phyloP scores from a whole-genome alignment of 2,329 filamentous ascomycete genomes.

The Teratosphaeria gauchensis region DNA sequence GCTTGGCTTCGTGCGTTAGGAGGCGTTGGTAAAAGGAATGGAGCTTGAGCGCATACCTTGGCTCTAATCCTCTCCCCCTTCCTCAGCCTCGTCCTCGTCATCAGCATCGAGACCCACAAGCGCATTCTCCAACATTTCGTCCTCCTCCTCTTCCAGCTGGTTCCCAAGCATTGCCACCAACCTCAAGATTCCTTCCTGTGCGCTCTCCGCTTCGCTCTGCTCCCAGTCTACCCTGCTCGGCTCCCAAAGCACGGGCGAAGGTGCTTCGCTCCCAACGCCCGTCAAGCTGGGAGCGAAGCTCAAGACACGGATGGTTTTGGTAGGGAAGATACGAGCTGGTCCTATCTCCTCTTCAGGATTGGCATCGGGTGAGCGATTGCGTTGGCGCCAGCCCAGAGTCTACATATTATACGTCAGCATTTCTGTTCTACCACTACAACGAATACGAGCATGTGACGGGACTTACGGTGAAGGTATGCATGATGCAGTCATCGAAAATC shows the following conservation, averaged over 20 bases:
- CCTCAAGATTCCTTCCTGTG: not conserved
- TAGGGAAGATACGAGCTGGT: slow-evolving; percentile 27
- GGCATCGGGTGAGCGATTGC: slow-evolving; percentile 2
- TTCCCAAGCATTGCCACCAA: not conserved
- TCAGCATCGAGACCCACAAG: not conserved
- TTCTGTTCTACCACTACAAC: too few relatives aligned
- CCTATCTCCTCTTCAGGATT: slow-evolving; percentile 7
- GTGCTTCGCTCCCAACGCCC: not conserved
- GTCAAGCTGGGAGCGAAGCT: slow-evolving; percentile 26
- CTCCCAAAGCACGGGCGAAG: not conserved
- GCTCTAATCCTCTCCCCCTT: not conserved
- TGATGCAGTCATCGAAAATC: slow-evolving; percentile 38
- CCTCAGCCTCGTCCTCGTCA: not conserved
- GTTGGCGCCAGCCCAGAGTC: slow-evolving; percentile 10
- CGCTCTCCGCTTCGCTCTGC: not conserved
- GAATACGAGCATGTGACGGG: not conserved
- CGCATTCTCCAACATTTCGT: not conserved
- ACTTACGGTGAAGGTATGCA: slow-evolving; percentile 34
- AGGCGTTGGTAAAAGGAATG: not conserved
- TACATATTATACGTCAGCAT: not conserved
- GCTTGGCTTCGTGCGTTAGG: not conserved
- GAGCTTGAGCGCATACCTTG: not conserved
- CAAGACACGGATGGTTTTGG: slow-evolving; percentile 32
- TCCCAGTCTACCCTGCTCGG: not conserved
- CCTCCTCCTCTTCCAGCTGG: not conserved